Evolutionary conservation across 2,329 filamentous ascomycete species (phyloP).

Genomic region (Penicillium sp.): DNA sequence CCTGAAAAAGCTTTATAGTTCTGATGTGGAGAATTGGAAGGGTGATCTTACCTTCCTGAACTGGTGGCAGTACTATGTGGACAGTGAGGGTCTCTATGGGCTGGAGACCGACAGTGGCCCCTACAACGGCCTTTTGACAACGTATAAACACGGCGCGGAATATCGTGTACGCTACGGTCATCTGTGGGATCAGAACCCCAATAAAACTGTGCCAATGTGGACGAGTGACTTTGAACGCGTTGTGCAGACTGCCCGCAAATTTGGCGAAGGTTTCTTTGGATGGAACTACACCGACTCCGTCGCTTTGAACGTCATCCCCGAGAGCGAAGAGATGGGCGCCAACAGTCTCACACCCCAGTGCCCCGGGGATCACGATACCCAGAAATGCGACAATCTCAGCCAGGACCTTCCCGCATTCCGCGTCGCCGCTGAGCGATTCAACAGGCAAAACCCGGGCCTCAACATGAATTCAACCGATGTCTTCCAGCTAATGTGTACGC

Average conservation of each 20-base stretch:
- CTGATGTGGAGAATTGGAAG: slow-evolving; percentile 6
- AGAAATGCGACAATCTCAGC: slow-evolving; percentile 11
- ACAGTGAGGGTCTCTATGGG: slow-evolving; percentile 10
- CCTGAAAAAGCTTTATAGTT: slow-evolving; percentile 15
- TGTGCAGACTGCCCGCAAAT: slow-evolving; percentile 21
- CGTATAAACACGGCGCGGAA: slow-evolving; percentile 16
- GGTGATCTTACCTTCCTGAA: slow-evolving; percentile 20
- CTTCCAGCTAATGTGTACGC: slow-evolving; percentile 19
- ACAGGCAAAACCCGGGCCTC: slow-evolving; percentile 19
- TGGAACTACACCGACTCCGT: slow-evolving; percentile 19
- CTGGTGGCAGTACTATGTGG: slow-evolving; percentile 22
- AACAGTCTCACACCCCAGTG: slow-evolving; percentile 21
- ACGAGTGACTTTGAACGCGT: slow-evolving; percentile 18
- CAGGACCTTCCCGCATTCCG: slow-evolving; percentile 3
- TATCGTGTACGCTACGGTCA: slow-evolving; percentile 21
- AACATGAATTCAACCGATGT: slow-evolving; percentile 18
- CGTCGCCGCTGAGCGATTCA: slow-evolving; percentile 20
- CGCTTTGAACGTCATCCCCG: slow-evolving; percentile 23
- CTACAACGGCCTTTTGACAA: slow-evolving; percentile 16
- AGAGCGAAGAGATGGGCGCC: slow-evolving; percentile 18
- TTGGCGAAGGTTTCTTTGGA: slow-evolving; percentile 24
- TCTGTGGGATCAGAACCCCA: slow-evolving; percentile 10
- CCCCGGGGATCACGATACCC: slow-evolving; percentile 7
- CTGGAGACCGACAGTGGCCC: slow-evolving; percentile 19
- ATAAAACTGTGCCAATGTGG: slow-evolving; percentile 15